These are phyloP conservation scores for Yamadazyma blattariae DNA, from an alignment of 1,139 yeast genomes.

Conservation along the genomic window DNA sequence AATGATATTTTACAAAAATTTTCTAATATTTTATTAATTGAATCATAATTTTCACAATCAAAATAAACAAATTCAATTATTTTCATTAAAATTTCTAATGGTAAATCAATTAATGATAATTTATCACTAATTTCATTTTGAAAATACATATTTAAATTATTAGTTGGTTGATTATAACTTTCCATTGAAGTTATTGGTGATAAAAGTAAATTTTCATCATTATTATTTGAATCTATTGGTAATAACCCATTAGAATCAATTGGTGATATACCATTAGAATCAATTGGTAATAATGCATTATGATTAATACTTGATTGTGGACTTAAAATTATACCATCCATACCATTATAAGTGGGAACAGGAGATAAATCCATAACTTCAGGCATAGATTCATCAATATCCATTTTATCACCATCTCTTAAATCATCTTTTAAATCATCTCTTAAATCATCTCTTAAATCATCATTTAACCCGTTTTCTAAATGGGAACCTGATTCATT, in stretches of 20 bases:
- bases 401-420: neutral
- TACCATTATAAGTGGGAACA: conserved; percentile 1
- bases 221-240: too few relatives aligned
- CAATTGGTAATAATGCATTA: too few relatives aligned
- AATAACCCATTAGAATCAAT: too few relatives aligned
- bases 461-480: too few relatives aligned
- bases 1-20: conserved; percentile 36
- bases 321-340: conserved; percentile 6
- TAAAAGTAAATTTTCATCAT: conserved; percentile 12
- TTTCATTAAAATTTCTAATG: conserved; percentile 41
- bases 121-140: conserved; percentile 8
- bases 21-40: conserved; percentile 43
- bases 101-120: conserved; percentile 21
- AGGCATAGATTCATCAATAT: conserved; percentile 1
- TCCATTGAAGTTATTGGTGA: conserved; percentile 39
- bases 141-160: neutral
- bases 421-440: too few relatives aligned
- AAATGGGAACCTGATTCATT: neutral
- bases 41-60: conserved; percentile 28
- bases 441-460: too few relatives aligned
- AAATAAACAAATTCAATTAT: conserved; percentile 45
- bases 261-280: too few relatives aligned
- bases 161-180: conserved; percentile 14
- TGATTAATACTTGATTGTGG: conserved; percentile 4
- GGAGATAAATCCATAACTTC: conserved; percentile 4